phyloP scores from a whole-genome alignment of 2,329 filamentous ascomycete species.

The Hypoxylon sp. region DNA sequence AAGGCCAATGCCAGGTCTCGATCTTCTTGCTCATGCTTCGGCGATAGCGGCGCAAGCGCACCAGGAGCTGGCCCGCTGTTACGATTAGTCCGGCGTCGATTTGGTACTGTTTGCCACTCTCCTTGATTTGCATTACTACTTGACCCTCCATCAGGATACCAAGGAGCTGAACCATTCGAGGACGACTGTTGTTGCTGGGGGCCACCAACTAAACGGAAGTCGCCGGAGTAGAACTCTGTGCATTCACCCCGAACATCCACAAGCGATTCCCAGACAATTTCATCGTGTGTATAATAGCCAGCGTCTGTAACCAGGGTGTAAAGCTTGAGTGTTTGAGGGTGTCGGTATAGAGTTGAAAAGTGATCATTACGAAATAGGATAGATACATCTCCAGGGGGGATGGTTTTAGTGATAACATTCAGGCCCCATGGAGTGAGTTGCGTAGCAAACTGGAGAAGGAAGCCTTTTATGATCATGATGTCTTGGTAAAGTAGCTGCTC shows the following conservation, averaged over 20 bases:
- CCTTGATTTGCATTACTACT: constrained; percentile 45
- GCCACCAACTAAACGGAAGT: constrained; percentile 85
- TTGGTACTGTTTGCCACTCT: constrained; percentile 65
- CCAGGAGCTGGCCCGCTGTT: constrained; percentile 34
- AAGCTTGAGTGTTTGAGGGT: constrained; percentile 78
- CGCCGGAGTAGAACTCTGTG: constrained; percentile 86
- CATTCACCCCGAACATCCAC: constrained; percentile 86
- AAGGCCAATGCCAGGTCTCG: constrained; percentile 87
- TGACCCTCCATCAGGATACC: constrained; percentile 33
- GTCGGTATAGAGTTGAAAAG: constrained; percentile 92
- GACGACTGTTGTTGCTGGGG: constrained; percentile 42
- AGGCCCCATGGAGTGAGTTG: constrained; percentile 87
- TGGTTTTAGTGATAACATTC: constrained; percentile 72
- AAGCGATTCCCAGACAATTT: constrained; percentile 95
- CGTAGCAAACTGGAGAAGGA: constrained; percentile 81
- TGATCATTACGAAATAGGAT: constrained; percentile 98
- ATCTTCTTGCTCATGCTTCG: constrained; percentile 75
- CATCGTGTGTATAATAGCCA: constrained; percentile 85
- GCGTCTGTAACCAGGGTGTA: constrained; percentile 91
- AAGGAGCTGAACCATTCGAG: constrained; percentile 17
- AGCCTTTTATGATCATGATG: constrained; percentile 83
- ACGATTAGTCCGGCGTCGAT: constrained; percentile 42
- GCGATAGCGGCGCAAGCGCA: constrained; percentile 49
- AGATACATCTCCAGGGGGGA: constrained; percentile 80
- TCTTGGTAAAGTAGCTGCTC: constrained; percentile 87